A percentile compares a stretch with the other conserved stretches of the same genome.
Conservation (phyloP, 768 basidiomycete species). For the Lactarius akahatsu region DNA sequence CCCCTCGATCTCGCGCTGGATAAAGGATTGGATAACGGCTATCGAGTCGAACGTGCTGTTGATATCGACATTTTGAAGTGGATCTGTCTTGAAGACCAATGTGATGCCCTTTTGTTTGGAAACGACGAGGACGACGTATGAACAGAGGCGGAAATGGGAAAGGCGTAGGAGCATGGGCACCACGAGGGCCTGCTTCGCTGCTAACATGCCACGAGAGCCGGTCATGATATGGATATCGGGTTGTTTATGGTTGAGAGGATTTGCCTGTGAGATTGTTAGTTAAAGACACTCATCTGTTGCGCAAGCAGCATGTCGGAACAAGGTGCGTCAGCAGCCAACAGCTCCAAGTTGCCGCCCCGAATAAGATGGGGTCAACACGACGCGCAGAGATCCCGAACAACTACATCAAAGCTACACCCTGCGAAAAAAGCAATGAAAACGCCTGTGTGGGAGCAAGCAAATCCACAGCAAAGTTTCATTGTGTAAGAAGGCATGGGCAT, state of each 20-base stretch:
- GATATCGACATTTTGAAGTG: constrained; percentile 96
- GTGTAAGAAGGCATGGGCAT: not conserved
- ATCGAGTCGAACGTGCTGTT: constrained; percentile 98
- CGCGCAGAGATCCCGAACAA: not conserved
- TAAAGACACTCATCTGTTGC: not conserved
- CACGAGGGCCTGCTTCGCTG: constrained; percentile 91
- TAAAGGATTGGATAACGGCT: constrained; percentile 95
- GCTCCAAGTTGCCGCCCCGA: not conserved
- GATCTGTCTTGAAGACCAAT: constrained; percentile 99
- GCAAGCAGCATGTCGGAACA: not conserved
- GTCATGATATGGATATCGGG: constrained; percentile 86
- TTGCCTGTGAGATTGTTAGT: constrained; percentile 57
- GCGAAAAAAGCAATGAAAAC: not conserved
- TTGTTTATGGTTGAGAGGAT: constrained; percentile 91
- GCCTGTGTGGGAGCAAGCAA: not conserved
- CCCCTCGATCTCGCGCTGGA: constrained; percentile 95
- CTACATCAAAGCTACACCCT: not conserved
- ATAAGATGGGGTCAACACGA: too few species aligned
- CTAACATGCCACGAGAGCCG: constrained; percentile 83
- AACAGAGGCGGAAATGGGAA: constrained; percentile 90
- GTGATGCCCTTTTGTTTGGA: constrained; percentile 98
- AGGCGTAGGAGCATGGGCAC: constrained; percentile 98
- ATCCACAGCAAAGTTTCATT: not conserved
- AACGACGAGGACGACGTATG: constrained; percentile 96
- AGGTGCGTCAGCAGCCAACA: not conserved